Base-by-base conservation (phyloP, 768 basidiomycete genomes). In the Lactarius tabidus region DNA sequence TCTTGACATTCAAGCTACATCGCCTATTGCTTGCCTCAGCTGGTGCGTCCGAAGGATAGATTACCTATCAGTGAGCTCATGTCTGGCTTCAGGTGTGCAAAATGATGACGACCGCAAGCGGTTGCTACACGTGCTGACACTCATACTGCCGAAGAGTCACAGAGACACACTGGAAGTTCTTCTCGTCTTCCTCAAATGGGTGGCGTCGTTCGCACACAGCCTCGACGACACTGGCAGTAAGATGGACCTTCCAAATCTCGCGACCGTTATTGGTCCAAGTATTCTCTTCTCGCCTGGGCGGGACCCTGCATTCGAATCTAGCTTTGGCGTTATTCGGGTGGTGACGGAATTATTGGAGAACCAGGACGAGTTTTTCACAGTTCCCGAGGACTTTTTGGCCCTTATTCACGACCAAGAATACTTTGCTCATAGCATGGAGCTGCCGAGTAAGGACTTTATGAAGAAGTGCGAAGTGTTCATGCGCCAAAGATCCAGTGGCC, bases 181-280 rank as follows among this genome's bases (percentile, higher is more conserved):
- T 58, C 98, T 97, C 73, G 95, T 97, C 35, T 99, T 99, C 80
- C 82, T 99, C 70, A 97, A 98, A 77, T 99, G 97, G 97, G 97
- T 99, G 14, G 96, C 96, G 12, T 97, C 95, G 2, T 99, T 99
- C 75, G 94, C 97, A 57, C 96, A 99, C 76, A 87, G 95, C 80
- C 95, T 98, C 72, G 93, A 95, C 70, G 92, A 93, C 73, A 98
- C 96, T 0, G 95, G 95, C 48, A 95, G 92, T 78, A 95, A 96
- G 79, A 99, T 99, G 97, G 97, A 99, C 76, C 80, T 98, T 55
- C 83, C 83, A 20, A 99, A 99, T 75, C 83, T 99, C 69, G 94
- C 97, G 39, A 98, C 94, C 10, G 96, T 98, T 76, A 95, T 98
- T 70, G 90, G 91, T 72, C 97, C 97, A n/a, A 98, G 93, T 72